Evolutionary conservation across 2,329 filamentous ascomycete genomes (phyloP), one percentile per base, ranked within the genome.

Genomic region (Aureobasidium uvarum): DNA sequence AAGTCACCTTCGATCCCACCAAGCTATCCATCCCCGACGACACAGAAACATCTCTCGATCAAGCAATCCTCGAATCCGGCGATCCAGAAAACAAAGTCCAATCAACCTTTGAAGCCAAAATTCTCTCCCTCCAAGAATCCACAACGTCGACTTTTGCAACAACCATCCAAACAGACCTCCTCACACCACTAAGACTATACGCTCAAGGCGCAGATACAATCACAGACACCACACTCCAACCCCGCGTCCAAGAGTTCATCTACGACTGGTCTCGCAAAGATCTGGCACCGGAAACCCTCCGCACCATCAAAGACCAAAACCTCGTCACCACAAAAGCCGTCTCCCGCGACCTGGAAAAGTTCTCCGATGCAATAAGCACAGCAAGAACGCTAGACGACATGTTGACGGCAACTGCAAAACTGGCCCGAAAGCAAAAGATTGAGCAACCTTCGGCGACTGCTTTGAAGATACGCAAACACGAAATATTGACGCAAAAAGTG

Each of bases 131-230:
- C 20, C 64, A 55, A 39, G 14, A 50, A 23, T 16, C 20, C 20
- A 54, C 56, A n/a, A 20, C 23, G 1, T 7, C 5, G 4, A 18
- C 3, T 10, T 39, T 66, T 6, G 8, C 25, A 25, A 38, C 33
- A 33, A 50, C 25, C 52, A 67, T 74, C 38, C 66, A 67, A 36
- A 52, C 60, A 14, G 45, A 67, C 25, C 66, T 75, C 14, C 67
- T 74, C 51, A 63, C 62, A 10, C 71, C 73, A 13, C 48, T 74
- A 1, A 67, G 68, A n/a, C 70, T 75, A 16, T 74, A 74, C 66
- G 55, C 68, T 2, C 64, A 66, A 23, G 73, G 72, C 13, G 55
- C 72, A 25, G 64, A 70, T 16, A 67, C 65, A 23, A 68, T 73
- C 33, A 41, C 63, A 25, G 72, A 74, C n/a, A 36, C 69, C 6